Evolutionary conservation across 768 basidiomycete species (phyloP), one percentile per base, ranked within the genome.

Genomic region (Kwoniella bestiolae): DNA sequence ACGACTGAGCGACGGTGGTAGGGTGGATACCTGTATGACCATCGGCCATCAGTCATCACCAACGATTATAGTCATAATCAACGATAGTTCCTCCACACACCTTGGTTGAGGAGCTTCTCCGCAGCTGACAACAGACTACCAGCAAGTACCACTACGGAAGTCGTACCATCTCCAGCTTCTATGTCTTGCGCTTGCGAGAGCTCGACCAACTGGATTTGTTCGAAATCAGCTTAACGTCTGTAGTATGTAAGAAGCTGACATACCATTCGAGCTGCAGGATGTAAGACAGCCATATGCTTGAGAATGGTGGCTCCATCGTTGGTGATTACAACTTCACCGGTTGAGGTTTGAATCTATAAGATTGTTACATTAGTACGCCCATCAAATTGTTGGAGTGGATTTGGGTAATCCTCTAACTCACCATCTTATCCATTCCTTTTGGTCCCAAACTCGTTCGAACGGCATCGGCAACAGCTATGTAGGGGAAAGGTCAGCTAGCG

Each of bases 351-450:
- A 78, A 97, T 97, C 95, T 96, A 66, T 31, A 7, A 38, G 46
- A 49, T 44, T 11, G 11, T 35, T 35, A 16, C 5, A 25, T 26
- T 18, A 16, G 44, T 28, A 41, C 18, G 38, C 5, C 12, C 12
- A 4, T 41, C 38, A 41, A 41, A 9, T 16, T 26, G 16, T 3
- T 47, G 21, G 44, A 32, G 28, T 31, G 7, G 25, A n/a, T n/a
- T n/a, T n/a, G n/a, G n/a, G n/a, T n/a, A n/a, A n/a, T n/a, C 46
- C 23, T 28, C 9, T 38, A 32, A 21, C 84, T 64, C 75, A 91
- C 95, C 95, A 98, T 98, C 85, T 98, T 98, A 84, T 98, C 95
- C 95, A 99, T 99, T 68, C 95, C 95, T 81, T 91, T 88, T 51
- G 95, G 95, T 14, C 95, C 95, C 72, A 99, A 83, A 46, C 94